phyloP scores from a whole-genome alignment of 306 rosid genomes.

The Cajanus cajan region DNA sequence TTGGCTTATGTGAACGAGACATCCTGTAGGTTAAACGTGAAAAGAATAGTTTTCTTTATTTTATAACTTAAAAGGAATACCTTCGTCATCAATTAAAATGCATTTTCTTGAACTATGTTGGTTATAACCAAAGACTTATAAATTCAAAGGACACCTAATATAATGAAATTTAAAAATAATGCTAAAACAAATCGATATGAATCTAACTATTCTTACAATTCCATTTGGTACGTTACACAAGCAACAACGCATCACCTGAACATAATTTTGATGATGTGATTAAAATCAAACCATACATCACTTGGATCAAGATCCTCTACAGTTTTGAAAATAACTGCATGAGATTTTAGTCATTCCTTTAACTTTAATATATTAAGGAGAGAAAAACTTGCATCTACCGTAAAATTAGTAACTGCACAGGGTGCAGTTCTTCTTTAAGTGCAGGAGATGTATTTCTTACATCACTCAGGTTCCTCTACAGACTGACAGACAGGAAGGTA shows the following conservation, averaged over 20 bases:
- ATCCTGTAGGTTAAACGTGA: background rate
- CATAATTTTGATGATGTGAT: slow-evolving; percentile 17
- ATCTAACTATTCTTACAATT: slow-evolving; percentile 18
- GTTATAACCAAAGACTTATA: background rate
- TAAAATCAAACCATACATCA: slow-evolving; percentile 33
- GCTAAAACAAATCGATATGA: slow-evolving; percentile 9
- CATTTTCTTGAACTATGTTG: slow-evolving; percentile 1
- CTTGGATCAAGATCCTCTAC: slow-evolving; percentile 11
- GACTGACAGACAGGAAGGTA: slow-evolving; percentile 91
- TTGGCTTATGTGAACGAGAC: slow-evolving; percentile 4
- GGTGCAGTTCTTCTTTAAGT: background rate
- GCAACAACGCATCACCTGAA: slow-evolving; percentile 1
- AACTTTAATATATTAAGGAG: background rate
- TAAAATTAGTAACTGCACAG: background rate
- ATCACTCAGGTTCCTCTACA: slow-evolving; percentile 37
- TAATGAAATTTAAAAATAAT: slow-evolving; percentile 8
- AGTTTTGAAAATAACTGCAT: background rate
- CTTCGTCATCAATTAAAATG: background rate
- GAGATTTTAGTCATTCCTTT: background rate
- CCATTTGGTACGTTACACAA: background rate
- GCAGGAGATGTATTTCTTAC: background rate
- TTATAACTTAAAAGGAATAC: background rate
- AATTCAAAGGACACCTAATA: slow-evolving; percentile 5
- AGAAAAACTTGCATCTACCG: background rate
- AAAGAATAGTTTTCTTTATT: background rate